Conservation (phyloP, 345 rosid genomes). For the Eucalyptus sp. region DNA sequence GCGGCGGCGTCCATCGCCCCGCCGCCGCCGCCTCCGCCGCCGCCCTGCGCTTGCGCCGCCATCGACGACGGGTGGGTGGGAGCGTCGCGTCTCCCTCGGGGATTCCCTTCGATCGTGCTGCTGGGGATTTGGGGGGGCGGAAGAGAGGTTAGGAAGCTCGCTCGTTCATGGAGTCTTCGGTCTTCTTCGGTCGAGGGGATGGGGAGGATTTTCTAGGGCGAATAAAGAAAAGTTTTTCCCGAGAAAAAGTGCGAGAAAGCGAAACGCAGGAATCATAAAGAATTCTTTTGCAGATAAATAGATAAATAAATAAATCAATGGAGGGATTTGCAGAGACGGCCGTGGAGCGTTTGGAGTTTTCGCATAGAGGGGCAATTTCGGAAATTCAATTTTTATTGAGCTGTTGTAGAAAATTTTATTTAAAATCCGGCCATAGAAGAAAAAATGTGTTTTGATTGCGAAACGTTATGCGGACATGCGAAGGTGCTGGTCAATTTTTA, state of each 20-base stretch:
- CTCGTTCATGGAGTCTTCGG: neutral
- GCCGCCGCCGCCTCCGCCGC: neutral
- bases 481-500: neutral
- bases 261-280: neutral
- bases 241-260: neutral
- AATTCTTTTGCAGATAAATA: neutral
- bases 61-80: neutral
- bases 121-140: neutral
- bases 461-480: neutral
- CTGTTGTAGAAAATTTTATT: neutral
- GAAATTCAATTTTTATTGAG: neutral
- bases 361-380: neutral
- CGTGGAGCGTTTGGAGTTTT: neutral
- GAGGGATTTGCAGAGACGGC: neutral
- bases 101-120: neutral
- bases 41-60: neutral
- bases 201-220: neutral
- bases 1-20: conserved; percentile 34
- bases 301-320: neutral
- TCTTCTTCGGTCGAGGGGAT: neutral
- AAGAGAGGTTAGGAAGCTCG: neutral
- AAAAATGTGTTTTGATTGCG: neutral
- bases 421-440: neutral
- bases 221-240: neutral
- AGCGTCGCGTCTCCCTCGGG: neutral